Conservation (phyloP, 768 basidiomycete genomes). For the Cystoderma amianthinum region DNA sequence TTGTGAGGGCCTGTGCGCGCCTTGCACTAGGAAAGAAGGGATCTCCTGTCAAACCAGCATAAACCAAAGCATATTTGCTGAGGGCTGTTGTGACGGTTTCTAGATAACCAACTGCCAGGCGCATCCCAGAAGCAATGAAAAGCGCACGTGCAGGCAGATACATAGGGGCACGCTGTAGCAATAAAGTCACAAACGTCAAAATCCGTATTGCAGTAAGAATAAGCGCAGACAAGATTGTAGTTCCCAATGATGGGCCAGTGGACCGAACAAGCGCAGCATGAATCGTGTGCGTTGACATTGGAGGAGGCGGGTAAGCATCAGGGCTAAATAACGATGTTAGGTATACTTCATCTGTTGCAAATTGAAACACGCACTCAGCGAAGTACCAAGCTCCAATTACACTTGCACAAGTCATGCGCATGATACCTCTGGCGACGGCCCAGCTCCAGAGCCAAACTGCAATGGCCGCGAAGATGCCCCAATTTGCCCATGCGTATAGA, state of each 20-base stretch:
- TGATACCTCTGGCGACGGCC: slow-evolving; percentile 72
- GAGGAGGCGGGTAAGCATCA: slow-evolving; percentile 31
- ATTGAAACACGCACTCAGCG: slow-evolving; percentile 31
- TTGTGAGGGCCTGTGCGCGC: slow-evolving; percentile 39
- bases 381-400: slow-evolving; percentile 95
- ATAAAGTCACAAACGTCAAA: slow-evolving; percentile 39
- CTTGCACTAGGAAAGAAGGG: slow-evolving; percentile 53
- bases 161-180: slow-evolving; percentile 49
- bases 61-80: slow-evolving; percentile 58
- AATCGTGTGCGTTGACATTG: slow-evolving; percentile 63
- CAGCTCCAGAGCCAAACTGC: slow-evolving; percentile 67
- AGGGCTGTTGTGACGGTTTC: slow-evolving; percentile 48
- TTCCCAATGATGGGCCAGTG: slow-evolving; percentile 76
- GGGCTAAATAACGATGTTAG: slow-evolving; percentile 15
- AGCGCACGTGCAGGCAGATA: slow-evolving; percentile 40
- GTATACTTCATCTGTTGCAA: neutral
- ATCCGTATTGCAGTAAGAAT: slow-evolving; percentile 67
- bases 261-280: slow-evolving; percentile 76
- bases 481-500: slow-evolving; percentile 30
- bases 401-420: slow-evolving; percentile 71
- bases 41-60: slow-evolving; percentile 72
- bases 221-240: slow-evolving; percentile 69
- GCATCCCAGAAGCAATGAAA: slow-evolving; percentile 36
- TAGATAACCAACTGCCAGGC: slow-evolving; percentile 45
- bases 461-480: slow-evolving; percentile 46